phyloP scores from a whole-genome alignment of 371 early-diverging fungal genomes.

The Apophysomyces ossiformis region DNA sequence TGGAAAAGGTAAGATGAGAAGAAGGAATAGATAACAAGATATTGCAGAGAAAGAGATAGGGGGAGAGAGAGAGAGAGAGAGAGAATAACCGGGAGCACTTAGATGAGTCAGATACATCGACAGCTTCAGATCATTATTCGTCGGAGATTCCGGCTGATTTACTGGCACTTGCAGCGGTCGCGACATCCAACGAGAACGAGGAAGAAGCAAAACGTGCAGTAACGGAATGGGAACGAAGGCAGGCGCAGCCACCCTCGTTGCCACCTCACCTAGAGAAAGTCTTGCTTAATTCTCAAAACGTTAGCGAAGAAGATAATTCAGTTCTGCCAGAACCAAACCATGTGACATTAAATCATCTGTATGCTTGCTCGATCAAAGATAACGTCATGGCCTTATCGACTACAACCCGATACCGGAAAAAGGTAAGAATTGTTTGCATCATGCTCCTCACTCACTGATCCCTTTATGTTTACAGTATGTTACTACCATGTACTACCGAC shows the following conservation, averaged over 20 bases:
- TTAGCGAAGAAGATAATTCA: slow-evolving; percentile 77
- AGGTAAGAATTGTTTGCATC: slow-evolving; percentile 53
- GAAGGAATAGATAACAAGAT: slow-evolving; percentile 10
- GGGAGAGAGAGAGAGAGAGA: neutral
- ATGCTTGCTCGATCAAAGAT: slow-evolving; percentile 94
- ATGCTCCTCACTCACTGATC: neutral
- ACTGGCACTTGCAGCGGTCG: slow-evolving; percentile 27
- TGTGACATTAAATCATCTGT: slow-evolving; percentile 93
- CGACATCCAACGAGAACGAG: slow-evolving; percentile 24
- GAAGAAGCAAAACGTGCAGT: slow-evolving; percentile 15
- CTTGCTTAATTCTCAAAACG: slow-evolving; percentile 74
- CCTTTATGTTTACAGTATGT: slow-evolving; percentile 58
- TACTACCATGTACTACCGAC: slow-evolving; percentile 83
- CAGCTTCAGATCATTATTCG: slow-evolving; percentile 67
- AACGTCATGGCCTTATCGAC: slow-evolving; percentile 95
- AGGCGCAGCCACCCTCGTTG: slow-evolving; percentile 79
- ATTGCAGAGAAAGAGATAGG: slow-evolving; percentile 31
- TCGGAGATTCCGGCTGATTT: slow-evolving; percentile 68
- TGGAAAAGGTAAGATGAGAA: slow-evolving; percentile 30
- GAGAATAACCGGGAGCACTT: neutral
- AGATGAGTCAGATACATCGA: slow-evolving; percentile 33
- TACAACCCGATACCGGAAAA: slow-evolving; percentile 86
- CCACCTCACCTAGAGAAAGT: slow-evolving; percentile 95
- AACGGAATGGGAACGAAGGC: slow-evolving; percentile 44
- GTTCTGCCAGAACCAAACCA: slow-evolving; percentile 90